phyloP scores from a whole-genome alignment of 345 rosid species.

The Physaria fendleri region DNA sequence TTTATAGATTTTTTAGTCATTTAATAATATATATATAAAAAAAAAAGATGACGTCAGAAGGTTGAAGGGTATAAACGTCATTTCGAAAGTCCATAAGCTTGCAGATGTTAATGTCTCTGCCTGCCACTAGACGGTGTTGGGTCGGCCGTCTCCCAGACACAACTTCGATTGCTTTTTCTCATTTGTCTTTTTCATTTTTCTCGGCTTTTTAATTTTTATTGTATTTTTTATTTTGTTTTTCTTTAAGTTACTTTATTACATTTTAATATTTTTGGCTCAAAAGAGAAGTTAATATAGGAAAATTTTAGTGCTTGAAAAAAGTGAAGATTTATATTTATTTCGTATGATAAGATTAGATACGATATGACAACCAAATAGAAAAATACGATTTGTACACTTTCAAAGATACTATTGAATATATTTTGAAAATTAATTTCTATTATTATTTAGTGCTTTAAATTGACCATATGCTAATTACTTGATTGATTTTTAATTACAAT shows the following conservation, averaged over 20 bases:
- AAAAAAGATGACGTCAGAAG: not conserved
- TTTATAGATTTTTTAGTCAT: not conserved
- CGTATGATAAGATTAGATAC: not conserved
- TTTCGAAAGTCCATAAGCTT: not conserved
- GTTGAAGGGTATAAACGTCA: conserved; percentile 21
- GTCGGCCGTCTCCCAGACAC: conserved; percentile 34
- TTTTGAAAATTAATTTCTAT: not conserved
- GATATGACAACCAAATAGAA: not conserved
- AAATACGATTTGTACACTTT: not conserved
- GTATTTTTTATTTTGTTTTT: not conserved
- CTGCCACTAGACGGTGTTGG: conserved; percentile 31
- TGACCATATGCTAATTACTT: not conserved
- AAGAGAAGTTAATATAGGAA: not conserved
- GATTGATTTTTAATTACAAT: not conserved
- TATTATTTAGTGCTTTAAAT: not conserved
- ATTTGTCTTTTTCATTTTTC: conserved; percentile 18
- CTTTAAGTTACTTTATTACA: not conserved
- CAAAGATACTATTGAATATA: not conserved
- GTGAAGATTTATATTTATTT: not conserved
- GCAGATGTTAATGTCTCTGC: conserved; percentile 29
- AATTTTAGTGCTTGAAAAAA: not conserved
- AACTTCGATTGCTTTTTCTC: conserved; percentile 20
- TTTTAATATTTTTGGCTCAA: not conserved
- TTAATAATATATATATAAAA: not conserved
- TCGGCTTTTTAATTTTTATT: not conserved